Conservation (phyloP, 768 basidiomycete species). For the Cytidiella melzeri region DNA sequence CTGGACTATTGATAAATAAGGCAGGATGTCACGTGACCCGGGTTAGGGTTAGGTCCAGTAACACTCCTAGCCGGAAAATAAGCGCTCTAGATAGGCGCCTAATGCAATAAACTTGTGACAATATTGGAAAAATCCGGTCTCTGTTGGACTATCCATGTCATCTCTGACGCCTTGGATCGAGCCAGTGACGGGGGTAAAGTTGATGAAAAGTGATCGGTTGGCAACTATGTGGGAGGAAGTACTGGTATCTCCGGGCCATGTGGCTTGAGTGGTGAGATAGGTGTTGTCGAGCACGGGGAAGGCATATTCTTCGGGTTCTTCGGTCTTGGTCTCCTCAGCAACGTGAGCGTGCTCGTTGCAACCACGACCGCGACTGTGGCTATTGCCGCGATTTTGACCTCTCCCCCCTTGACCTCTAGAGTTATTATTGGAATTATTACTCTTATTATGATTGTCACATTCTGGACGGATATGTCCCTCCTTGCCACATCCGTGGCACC, state of each 20-base stretch:
- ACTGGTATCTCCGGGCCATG: slow-evolving; percentile 15
- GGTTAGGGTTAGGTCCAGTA: too few species aligned
- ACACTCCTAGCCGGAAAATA: too few species aligned
- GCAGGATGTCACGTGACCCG: too few species aligned
- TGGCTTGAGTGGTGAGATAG: background rate
- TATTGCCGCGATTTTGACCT: background rate
- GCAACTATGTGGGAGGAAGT: slow-evolving; percentile 10
- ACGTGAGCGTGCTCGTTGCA: background rate
- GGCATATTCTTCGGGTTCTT: background rate
- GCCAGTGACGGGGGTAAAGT: slow-evolving; percentile 5
- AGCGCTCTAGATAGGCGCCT: too few species aligned
- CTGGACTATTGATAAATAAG: too few species aligned
- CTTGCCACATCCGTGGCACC: background rate
- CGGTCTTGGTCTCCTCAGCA: background rate
- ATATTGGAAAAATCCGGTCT: too few species aligned
- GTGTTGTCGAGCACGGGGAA: background rate
- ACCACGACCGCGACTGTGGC: too few species aligned
- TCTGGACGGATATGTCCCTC: slow-evolving; percentile 5
- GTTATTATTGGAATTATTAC: slow-evolving; percentile 2
- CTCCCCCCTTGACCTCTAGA: background rate
- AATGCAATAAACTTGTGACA: too few species aligned
- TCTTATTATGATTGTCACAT: background rate
- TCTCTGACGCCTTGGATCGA: slow-evolving; percentile 11
- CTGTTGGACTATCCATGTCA: too few species aligned
- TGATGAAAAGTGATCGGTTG: slow-evolving; percentile 3